phyloP scores from a whole-genome alignment of 2,329 filamentous ascomycete genomes.

The Epichloe uncinata region DNA sequence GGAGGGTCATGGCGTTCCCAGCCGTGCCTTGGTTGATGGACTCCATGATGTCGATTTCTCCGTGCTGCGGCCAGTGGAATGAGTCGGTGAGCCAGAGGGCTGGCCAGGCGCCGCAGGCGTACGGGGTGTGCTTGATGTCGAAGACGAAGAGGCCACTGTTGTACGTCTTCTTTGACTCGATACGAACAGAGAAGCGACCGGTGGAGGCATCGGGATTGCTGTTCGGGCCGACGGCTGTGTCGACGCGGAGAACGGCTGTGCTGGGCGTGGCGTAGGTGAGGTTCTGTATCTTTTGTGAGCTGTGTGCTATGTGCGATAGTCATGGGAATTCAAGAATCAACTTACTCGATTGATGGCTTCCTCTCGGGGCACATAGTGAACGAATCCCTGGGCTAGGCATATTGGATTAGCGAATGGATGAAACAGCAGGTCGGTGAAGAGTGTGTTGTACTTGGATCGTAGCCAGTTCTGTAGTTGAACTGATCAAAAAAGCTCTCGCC shows the following conservation, averaged over 20 bases:
- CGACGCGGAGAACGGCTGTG: conserved; percentile 45
- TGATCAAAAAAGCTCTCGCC: conserved; percentile 42
- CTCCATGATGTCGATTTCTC: conserved; percentile 53
- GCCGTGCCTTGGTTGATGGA: conserved; percentile 38
- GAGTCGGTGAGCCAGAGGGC: conserved; percentile 53
- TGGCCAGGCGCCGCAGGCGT: conserved; percentile 51
- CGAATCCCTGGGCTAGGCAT: conserved; percentile 30
- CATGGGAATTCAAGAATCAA: background rate
- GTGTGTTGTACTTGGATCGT: conserved; percentile 29
- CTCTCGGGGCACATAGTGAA: conserved; percentile 36
- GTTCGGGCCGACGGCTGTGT: conserved; percentile 39
- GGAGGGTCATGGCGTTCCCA: conserved; percentile 47
- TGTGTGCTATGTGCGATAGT: background rate
- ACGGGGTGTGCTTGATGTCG: conserved; percentile 49
- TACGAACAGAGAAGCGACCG: conserved; percentile 49
- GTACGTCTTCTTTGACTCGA: conserved; percentile 48
- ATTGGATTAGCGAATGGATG: background rate
- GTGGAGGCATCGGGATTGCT: conserved; percentile 37
- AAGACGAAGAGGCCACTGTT: conserved; percentile 54
- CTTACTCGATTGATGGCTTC: conserved; percentile 30
- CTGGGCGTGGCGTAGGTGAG: conserved; percentile 44
- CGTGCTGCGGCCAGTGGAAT: conserved; percentile 47
- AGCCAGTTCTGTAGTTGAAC: conserved; percentile 38
- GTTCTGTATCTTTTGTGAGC: conserved; percentile 30
- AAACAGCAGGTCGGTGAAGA: background rate